phyloP scores from a whole-genome alignment of 305 asterid species.

The Solanum aculeatissimum region DNA sequence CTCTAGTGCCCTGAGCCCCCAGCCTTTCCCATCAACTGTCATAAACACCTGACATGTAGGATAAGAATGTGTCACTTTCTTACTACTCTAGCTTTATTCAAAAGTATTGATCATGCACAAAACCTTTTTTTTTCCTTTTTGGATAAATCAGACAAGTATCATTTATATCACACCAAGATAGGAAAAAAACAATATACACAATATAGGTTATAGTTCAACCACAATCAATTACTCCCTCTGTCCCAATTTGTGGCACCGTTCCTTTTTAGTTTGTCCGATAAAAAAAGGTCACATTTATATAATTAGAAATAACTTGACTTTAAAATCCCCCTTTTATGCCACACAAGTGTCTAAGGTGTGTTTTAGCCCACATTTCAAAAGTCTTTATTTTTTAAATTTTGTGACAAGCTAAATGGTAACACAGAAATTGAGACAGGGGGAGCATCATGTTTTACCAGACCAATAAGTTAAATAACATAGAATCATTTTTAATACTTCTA shows the following conservation, averaged over 20 bases:
- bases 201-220: background rate
- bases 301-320: background rate
- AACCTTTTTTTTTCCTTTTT: background rate
- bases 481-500: background rate
- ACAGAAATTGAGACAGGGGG: background rate
- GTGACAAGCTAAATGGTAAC: background rate
- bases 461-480: background rate
- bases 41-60: slow-evolving; percentile 30
- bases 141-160: background rate
- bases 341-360: background rate
- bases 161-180: background rate
- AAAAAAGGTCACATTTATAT: background rate
- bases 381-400: background rate
- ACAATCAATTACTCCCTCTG: background rate
- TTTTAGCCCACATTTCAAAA: background rate
- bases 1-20: slow-evolving; percentile 52
- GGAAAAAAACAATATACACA: background rate
- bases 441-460: background rate
- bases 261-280: background rate
- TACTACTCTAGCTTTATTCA: background rate
- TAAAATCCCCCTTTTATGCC: background rate
- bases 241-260: background rate
- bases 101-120: background rate
- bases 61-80: background rate
- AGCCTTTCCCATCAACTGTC: slow-evolving; percentile 39